Evolutionary conservation across 208 protist species (phyloP).

Genomic region (Sergeia podlipaevii): DNA sequence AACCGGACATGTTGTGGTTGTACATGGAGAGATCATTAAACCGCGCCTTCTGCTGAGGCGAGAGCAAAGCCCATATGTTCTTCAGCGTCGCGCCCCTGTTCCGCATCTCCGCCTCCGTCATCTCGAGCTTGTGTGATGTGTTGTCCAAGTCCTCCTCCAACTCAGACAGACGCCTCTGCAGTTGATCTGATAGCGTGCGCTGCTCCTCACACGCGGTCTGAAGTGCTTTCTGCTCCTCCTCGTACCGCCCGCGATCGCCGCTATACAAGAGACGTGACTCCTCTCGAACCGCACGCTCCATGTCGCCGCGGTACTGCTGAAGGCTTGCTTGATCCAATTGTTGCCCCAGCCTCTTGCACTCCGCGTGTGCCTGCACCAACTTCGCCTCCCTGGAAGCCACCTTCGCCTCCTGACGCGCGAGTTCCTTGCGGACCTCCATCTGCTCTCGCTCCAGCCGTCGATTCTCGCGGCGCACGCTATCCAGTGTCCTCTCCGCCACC

Average conservation of each 20-base stretch:
- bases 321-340: constrained; percentile 18
- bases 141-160: constrained; percentile 42
- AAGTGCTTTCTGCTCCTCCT: constrained; percentile 27
- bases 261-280: constrained; percentile 33
- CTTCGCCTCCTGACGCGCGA: constrained; percentile 7
- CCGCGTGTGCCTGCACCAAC: background rate
- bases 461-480: constrained; percentile 17
- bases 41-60: constrained; percentile 44
- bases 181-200: constrained; percentile 23
- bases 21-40: constrained; percentile 15
- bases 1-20: background rate
- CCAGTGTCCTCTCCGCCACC: constrained; percentile 8
- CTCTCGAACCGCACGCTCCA: constrained; percentile 34
- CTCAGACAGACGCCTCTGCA: constrained; percentile 29
- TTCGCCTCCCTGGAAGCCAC: constrained; percentile 7
- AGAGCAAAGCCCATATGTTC: constrained; percentile 32
- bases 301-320: constrained; percentile 23
- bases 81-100: constrained; percentile 33
- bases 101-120: constrained; percentile 20
- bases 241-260: constrained; percentile 13
- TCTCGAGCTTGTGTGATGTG: constrained; percentile 16
- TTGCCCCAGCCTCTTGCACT: background rate
- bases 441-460: constrained; percentile 17
- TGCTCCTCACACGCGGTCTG: constrained; percentile 42
- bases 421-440: constrained; percentile 10